phyloP scores from a whole-genome alignment of 305 asterid species.

The Rubia tinctorum region DNA sequence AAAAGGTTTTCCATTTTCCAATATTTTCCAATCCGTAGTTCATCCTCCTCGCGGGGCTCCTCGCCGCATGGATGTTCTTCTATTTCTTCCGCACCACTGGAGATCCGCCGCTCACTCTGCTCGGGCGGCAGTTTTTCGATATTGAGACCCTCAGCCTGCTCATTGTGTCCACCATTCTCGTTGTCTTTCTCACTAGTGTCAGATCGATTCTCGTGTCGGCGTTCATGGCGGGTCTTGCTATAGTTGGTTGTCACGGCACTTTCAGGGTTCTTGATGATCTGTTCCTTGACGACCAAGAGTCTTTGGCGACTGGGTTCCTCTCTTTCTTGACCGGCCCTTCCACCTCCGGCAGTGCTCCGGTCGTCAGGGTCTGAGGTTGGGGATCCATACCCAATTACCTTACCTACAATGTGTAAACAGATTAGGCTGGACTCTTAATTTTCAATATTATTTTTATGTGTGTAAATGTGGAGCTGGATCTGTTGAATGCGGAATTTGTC shows the following conservation, averaged over 20 bases:
- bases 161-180: conserved; percentile 42
- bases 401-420: neutral
- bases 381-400: neutral
- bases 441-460: neutral
- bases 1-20: no score
- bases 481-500: conserved; percentile 1
- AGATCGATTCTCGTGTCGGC: conserved; percentile 86
- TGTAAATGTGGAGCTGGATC: conserved; percentile 12
- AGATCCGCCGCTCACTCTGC: conserved; percentile 56
- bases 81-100: conserved; percentile 65
- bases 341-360: conserved; percentile 28
- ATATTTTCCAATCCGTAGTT: conserved; percentile 71
- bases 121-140: conserved; percentile 78
- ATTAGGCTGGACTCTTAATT: neutral
- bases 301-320: conserved; percentile 55
- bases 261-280: conserved; percentile 84
- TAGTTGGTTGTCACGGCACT: conserved; percentile 68
- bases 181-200: conserved; percentile 78
- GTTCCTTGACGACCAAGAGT: conserved; percentile 76
- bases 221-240: conserved; percentile 61
- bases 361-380: conserved; percentile 49
- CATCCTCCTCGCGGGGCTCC: conserved; percentile 53
- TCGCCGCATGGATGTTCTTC: conserved; percentile 75
- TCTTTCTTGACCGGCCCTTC: conserved; percentile 52
- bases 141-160: conserved; percentile 53